phyloP scores from a whole-genome alignment of 169 alveolate genomes.

The Sarcocystis neurona region DNA sequence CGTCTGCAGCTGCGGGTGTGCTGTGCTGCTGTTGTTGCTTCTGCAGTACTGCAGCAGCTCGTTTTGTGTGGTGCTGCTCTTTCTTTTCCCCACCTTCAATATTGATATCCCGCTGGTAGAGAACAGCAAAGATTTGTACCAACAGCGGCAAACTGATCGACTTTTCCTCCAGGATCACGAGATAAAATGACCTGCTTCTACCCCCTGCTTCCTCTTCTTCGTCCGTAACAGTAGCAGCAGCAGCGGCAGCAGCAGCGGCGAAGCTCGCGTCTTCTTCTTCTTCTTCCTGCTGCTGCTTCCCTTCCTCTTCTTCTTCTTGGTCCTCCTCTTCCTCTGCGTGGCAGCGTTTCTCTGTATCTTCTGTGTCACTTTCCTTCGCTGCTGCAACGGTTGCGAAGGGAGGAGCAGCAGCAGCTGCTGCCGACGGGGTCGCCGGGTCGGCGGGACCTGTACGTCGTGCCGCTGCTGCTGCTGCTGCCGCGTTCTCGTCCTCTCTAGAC shows the following conservation, averaged over 20 bases:
- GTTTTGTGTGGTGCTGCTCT: too few species aligned
- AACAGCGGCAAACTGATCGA: slow-evolving; percentile 15
- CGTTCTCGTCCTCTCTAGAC: too few species aligned
- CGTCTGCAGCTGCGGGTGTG: too few species aligned
- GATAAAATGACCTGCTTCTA: neutral
- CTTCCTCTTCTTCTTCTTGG: neutral
- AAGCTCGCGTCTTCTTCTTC: neutral
- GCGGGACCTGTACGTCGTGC: neutral
- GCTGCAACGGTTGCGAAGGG: too few species aligned
- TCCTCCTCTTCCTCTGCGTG: neutral
- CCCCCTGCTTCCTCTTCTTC: neutral
- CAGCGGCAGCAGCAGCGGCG: too few species aligned
- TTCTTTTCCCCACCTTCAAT: slow-evolving; percentile 8
- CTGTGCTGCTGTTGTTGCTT: too few species aligned
- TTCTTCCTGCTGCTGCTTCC: neutral
- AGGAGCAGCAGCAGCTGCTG: neutral
- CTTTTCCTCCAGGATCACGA: slow-evolving; percentile 22
- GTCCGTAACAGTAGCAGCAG: too few species aligned
- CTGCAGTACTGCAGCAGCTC: too few species aligned
- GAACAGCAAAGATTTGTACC: slow-evolving; percentile 11
- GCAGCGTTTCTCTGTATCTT: neutral
- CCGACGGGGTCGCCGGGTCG: neutral
- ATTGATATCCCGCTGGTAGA: neutral
- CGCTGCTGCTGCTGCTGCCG: neutral
- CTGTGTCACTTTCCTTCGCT: neutral